These are phyloP conservation scores for Boletus austroedulis DNA, from an alignment of 1,284 basidiomycete species.

Conservation along the genomic window DNA sequence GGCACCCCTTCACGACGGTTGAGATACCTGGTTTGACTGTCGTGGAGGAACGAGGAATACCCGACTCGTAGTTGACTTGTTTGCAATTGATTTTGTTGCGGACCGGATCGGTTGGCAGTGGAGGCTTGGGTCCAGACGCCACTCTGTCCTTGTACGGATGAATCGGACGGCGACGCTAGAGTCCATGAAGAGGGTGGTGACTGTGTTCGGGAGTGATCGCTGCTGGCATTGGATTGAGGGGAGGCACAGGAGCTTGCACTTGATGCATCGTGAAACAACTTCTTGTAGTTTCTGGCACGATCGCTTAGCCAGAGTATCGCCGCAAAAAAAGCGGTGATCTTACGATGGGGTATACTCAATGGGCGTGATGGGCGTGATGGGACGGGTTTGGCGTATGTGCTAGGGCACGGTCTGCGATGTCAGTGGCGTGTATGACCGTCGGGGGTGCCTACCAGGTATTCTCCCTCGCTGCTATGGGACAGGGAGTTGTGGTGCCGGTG, in stretches of 20 bases:
- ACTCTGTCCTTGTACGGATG: slow-evolving; percentile 26
- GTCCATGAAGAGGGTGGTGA: slow-evolving; percentile 36
- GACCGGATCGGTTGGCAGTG: slow-evolving; percentile 31
- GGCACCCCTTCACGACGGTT: slow-evolving; percentile 7
- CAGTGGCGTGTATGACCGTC: slow-evolving; percentile 9
- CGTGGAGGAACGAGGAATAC: slow-evolving; percentile 52
- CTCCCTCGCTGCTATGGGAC: slow-evolving; percentile 29
- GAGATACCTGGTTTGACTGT: slow-evolving; percentile 49
- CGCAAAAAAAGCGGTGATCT: slow-evolving; percentile 13
- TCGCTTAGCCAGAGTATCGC: slow-evolving; percentile 15
- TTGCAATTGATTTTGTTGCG: slow-evolving; percentile 36
- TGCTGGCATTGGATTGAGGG: slow-evolving; percentile 33
- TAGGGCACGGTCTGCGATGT: slow-evolving; percentile 16
- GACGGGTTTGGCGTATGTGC: slow-evolving; percentile 32
- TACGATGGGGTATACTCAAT: slow-evolving; percentile 35
- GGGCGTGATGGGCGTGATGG: slow-evolving; percentile 39
- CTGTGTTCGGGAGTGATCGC: slow-evolving; percentile 37
- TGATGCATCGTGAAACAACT: slow-evolving; percentile 33
- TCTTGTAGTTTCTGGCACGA: slow-evolving; percentile 33
- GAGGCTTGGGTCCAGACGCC: slow-evolving; percentile 30
- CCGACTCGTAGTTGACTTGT: slow-evolving; percentile 49
- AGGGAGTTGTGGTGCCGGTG: slow-evolving; percentile 25
- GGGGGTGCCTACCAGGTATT: slow-evolving; percentile 22
- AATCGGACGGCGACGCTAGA: slow-evolving; percentile 30
- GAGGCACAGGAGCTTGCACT: slow-evolving; percentile 32